Base-by-base conservation (phyloP, 2,329 filamentous ascomycete genomes). In the Cladosporium oxysporum region DNA sequence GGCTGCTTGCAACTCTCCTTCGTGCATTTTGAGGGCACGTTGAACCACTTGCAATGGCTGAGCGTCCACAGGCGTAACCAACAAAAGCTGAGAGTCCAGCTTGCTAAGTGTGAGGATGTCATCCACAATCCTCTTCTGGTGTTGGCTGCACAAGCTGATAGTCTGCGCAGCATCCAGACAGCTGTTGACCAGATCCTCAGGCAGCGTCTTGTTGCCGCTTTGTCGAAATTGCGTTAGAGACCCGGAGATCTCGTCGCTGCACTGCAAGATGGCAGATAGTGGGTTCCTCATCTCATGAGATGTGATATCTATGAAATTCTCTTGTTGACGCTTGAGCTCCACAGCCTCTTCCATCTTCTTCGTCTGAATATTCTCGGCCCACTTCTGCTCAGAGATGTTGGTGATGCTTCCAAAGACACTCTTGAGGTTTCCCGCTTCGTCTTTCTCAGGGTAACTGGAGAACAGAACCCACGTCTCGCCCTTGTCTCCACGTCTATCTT, bases 351-450 rank as follows among this genome's bases (percentile, higher is more conserved):
- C 87, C 73, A 91, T 90, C 66, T 91, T 88, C 53, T 88, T 85
- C 71, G 86, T 91, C 76, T 96, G 91, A 37, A 92, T 87, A 57
- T 89, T 88, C 76, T 96, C 92, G 1, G 92, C 91, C 83, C 89
- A 90, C 76, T 96, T 96, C 75, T 95, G 91, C 63, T 90, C 87
- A 21, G 90, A 92, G 69, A 96, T 96, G 73, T 96, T 91, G 0
- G 91, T 94, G 61, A 96, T 89, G 73, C 88, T 91, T 62, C 90
- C 91, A 71, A 93, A 93, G 2, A 93, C 89, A 68, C 88, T 87
- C 79, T 91, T 91, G 61, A 93, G 82, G 31, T 81, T 80, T 3
- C 89, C 90, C 31, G 86, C 80, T 1, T 82, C 79, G 67, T 89
- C 84, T 72, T 85, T 89, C 71, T 93, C 90, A 0, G 90, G 90